Base-by-base conservation (phyloP, 2,329 filamentous ascomycete genomes). In the Tolypocladium album region DNA sequence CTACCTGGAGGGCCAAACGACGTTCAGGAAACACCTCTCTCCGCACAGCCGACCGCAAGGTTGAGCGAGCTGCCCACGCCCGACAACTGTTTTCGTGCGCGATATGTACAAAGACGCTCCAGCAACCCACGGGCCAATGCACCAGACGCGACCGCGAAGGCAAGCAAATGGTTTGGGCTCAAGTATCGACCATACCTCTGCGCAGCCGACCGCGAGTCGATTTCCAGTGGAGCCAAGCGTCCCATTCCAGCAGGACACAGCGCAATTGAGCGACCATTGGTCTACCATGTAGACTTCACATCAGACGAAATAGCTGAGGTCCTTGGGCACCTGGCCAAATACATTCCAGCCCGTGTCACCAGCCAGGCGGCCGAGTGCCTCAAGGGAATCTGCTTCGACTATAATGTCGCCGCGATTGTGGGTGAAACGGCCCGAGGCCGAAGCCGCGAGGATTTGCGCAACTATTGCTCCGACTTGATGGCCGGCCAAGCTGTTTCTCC, bases 221-320 rank as follows among this genome's bases (percentile, higher is more conserved):
- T 74, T 47, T 62, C 63, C 12, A 64, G 60, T 20, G 70, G 72
- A 3, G 55, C 65, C 27, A 61, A 58, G 39, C 57, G 58, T 4
- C 58, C 57, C 0, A 22, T 66, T 40, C 60, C 45, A 8, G 34
- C 56, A 5, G 39, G 47, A 45, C 58, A 24, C 12, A 59, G 62
- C 22, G 50, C 58, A 9, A 24, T 61, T 27, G 50, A 59, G 38
- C 43, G 60, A 15, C 62, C 62, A 11, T 12, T 60, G 17, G 50
- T 58, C n/a, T 65, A 79, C 22, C 80, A 82, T 61, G 76, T 79
- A 8, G 80, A 81, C 64, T 81, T 82, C 50, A 70, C 71, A 0
- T 52, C 61, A 0, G 67, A 72, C 0, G 79, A 82, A 61, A 64
- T 77, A 11, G 58, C 60, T 36, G 34, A 59, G n/a, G 58, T 60